These are phyloP conservation scores for Fusarium buharicum DNA, from an alignment of 2,329 filamentous ascomycete genomes.

Conservation along the genomic window DNA sequence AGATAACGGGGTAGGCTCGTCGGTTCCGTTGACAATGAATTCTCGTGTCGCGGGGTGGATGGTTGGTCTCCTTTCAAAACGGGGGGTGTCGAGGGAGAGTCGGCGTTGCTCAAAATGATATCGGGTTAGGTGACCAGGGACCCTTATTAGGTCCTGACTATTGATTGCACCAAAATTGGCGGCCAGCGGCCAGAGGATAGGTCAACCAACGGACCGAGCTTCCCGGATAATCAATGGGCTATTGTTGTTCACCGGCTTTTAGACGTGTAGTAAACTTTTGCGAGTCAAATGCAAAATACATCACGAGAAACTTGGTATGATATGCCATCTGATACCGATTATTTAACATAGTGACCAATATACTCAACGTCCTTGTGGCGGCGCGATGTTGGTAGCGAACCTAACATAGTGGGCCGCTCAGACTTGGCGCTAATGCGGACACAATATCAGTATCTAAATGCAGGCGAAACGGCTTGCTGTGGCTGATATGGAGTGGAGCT, in stretches of 20 bases:
- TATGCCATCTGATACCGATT: slow-evolving; percentile 21
- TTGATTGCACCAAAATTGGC: slow-evolving; percentile 38
- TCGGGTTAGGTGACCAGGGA: slow-evolving; percentile 39
- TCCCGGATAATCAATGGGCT: neutral
- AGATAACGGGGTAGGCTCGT: neutral
- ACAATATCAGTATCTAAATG: slow-evolving; percentile 10
- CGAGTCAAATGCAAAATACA: slow-evolving; percentile 11
- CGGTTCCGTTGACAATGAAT: slow-evolving; percentile 3
- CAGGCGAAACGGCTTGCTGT: slow-evolving; percentile 18
- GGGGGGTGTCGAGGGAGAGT: slow-evolving; percentile 38
- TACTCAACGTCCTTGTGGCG: slow-evolving; percentile 34
- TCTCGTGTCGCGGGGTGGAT: slow-evolving; percentile 18
- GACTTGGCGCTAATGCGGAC: slow-evolving; percentile 27
- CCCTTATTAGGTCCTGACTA: slow-evolving; percentile 38
- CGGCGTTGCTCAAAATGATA: slow-evolving; percentile 39
- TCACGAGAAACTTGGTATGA: slow-evolving; percentile 12
- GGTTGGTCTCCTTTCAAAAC: slow-evolving; percentile 33
- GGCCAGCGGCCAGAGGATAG: slow-evolving; percentile 24
- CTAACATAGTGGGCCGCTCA: slow-evolving; percentile 25
- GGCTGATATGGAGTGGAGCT: slow-evolving; percentile 21
- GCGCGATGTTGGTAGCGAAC: slow-evolving; percentile 37
- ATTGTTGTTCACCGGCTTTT: neutral
- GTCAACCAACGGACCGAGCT: slow-evolving; percentile 21
- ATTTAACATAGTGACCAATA: slow-evolving; percentile 26
- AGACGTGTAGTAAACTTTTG: neutral